phyloP scores from a whole-genome alignment of 306 rosid genomes.

The Vigna radiata region DNA sequence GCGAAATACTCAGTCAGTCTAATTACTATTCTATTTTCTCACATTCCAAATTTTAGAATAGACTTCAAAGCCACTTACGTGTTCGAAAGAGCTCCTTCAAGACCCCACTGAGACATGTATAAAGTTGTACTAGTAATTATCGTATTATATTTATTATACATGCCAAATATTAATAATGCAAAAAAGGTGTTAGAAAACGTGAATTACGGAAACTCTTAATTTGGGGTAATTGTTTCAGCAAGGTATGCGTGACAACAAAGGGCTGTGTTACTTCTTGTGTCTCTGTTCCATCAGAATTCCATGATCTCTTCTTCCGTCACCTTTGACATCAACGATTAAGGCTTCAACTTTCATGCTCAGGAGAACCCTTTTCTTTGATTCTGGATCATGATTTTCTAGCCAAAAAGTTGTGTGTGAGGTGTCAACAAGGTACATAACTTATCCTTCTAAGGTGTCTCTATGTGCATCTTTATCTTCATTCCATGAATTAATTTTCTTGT shows the following conservation, averaged over 20 bases:
- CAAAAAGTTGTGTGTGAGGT: constrained; percentile 35
- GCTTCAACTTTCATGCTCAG: neutral
- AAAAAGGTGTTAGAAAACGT: constrained; percentile 33
- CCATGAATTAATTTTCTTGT: neutral
- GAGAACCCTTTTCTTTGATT: constrained; percentile 2
- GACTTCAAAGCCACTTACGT: too few relatives aligned
- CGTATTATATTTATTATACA: too few relatives aligned
- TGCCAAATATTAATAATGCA: neutral
- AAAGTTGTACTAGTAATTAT: too few relatives aligned
- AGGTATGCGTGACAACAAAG: constrained; percentile 49
- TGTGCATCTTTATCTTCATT: too few relatives aligned
- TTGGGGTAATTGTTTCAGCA: constrained; percentile 31
- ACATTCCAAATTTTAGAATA: too few relatives aligned
- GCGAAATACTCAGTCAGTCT: too few relatives aligned
- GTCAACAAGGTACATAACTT: constrained; percentile 50
- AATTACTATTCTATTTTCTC: too few relatives aligned
- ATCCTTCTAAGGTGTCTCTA: neutral
- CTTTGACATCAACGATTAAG: neutral
- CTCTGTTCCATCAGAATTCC: neutral
- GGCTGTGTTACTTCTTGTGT: constrained; percentile 43
- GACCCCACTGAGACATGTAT: too few relatives aligned
- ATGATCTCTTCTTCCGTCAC: neutral
- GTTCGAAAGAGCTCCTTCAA: too few relatives aligned
- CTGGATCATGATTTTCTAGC: constrained; percentile 31
- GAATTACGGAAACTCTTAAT: constrained; percentile 42